Conservation (phyloP, 139 green algal species). For the Chlorella sp. region DNA sequence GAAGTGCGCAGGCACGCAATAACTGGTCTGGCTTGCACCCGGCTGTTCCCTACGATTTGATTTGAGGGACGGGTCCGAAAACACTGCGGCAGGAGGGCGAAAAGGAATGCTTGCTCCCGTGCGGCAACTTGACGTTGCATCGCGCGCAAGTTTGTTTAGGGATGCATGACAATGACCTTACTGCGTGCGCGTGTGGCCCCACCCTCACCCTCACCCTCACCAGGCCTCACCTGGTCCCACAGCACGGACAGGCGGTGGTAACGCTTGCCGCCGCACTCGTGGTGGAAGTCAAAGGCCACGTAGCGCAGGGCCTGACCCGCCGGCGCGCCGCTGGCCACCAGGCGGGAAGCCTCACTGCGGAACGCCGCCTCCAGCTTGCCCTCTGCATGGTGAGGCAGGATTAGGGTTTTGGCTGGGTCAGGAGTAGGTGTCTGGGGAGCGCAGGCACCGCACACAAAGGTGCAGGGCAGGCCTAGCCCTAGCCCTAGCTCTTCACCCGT, state of each 20-base stretch:
- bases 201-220: background rate
- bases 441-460: background rate
- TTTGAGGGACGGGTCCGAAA: no score
- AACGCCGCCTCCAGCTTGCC: constrained; percentile 64
- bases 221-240: constrained; percentile 54
- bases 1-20: no score
- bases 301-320: constrained; percentile 14
- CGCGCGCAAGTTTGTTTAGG: no score
- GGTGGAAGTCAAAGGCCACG: constrained; percentile 87
- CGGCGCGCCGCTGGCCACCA: background rate
- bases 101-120: no score
- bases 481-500: constrained; percentile 7
- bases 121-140: no score
- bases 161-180: background rate
- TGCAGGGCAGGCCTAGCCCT: background rate
- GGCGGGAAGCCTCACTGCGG: constrained; percentile 17
- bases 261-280: constrained; percentile 70
- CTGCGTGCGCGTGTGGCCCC: background rate
- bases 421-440: no score
- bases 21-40: no score
- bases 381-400: constrained; percentile 33
- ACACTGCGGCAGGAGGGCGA: no score
- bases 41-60: no score
- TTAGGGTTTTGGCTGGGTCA: no score
- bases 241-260: constrained; percentile 62